Base-by-base conservation (phyloP, 1,139 yeast species). In the Geotrichum cucujoidarum region DNA sequence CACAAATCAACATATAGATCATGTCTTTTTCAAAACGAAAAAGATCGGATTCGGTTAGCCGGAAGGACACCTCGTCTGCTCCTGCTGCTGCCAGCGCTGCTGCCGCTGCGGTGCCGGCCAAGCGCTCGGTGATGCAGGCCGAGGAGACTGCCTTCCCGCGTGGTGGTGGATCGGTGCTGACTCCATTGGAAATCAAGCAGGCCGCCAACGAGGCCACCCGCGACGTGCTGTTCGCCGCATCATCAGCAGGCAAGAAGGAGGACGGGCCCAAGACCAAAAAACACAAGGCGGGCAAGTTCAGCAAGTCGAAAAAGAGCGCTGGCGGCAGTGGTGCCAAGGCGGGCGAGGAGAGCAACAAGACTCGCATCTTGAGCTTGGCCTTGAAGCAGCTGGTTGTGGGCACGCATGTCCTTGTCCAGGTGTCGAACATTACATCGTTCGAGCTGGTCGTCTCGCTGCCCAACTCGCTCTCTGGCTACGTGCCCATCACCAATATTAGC, bases 171-270 rank as follows among this genome's bases (percentile, higher is more conserved):
- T 77, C 90, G 21, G 87, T 81, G 16, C 75, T 90, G 64, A 80
- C 95, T 2, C 90, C 98, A 4, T 70, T 92, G 57, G 99, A 92
- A 68, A 81, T 88, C 58, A 89, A 89, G 65, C 95, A 89, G 63
- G 94, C 90, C 48, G 82, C 95, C 35, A 89, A 88, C 62, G 95
- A 92, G 65, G 98, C 94, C 39, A 81, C 90, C 29, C 78, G 78
- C 57, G 98, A 92, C 70, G 95, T 86, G 24, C 71, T 87, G 48
- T 85, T 85, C 57, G 90, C 79, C 58, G 67, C 72, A 1, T 25
- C 45, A 6, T n/a, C n/a, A n/a, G n/a, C n/a, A n/a, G n/a, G n/a
- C n/a, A 34, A 42, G 20, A 35, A 29, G 25, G 46, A 41, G n/a
- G 49, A 47, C 14, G 29, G 42, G 16, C 42, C 47, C 20, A 36